phyloP scores from a whole-genome alignment of 2,329 filamentous ascomycete genomes.

The Polychaeton citri region DNA sequence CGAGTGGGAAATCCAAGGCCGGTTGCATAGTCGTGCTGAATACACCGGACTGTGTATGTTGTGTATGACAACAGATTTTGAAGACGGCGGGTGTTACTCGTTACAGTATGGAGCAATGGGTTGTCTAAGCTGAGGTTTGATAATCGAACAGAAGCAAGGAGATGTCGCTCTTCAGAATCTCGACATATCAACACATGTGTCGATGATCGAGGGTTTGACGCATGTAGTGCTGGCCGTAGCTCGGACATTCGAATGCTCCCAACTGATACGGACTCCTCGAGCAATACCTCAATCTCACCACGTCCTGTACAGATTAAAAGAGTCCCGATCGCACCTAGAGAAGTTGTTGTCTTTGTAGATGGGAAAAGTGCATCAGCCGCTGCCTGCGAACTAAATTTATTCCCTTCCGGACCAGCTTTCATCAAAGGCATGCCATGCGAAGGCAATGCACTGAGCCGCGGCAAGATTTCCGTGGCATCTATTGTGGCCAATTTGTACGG shows the following conservation, averaged over 20 bases:
- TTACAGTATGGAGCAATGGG: slow-evolving; percentile 66
- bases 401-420: slow-evolving; percentile 11
- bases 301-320: slow-evolving; percentile 10
- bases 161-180: slow-evolving; percentile 24
- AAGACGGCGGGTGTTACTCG: slow-evolving; percentile 70
- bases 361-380: slow-evolving; percentile 15
- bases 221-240: slow-evolving; percentile 34
- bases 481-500: slow-evolving; percentile 60
- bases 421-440: slow-evolving; percentile 35
- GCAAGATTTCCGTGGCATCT: slow-evolving; percentile 63
- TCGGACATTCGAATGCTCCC: slow-evolving; percentile 8
- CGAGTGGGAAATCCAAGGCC: slow-evolving; percentile 63
- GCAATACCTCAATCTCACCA: slow-evolving; percentile 11
- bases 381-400: slow-evolving; percentile 14
- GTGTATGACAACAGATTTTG: slow-evolving; percentile 81
- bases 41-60: slow-evolving; percentile 63
- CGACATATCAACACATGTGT: slow-evolving; percentile 55
- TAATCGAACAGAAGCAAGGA: slow-evolving; percentile 6
- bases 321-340: slow-evolving; percentile 2
- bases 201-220: slow-evolving; percentile 60
- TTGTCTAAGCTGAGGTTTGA: slow-evolving; percentile 14
- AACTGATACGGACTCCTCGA: slow-evolving; percentile 18
- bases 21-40: slow-evolving; percentile 71
- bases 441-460: slow-evolving; percentile 43
- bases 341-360: slow-evolving; percentile 1